phyloP scores from a whole-genome alignment of 805 yeast genomes.

The Blastobotrys terrestris region DNA sequence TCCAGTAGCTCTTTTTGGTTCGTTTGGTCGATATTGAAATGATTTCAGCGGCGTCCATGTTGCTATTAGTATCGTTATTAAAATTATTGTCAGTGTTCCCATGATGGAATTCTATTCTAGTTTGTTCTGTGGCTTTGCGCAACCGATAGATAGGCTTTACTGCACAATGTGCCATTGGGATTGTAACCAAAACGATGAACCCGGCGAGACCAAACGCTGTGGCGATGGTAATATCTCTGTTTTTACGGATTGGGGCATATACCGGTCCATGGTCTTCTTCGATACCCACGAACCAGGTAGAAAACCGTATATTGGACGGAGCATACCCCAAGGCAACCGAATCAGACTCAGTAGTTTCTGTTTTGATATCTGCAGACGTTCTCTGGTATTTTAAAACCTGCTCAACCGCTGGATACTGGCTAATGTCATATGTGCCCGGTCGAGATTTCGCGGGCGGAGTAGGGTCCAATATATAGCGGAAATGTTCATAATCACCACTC shows the following conservation, averaged over 20 bases:
- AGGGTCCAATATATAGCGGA: slow-evolving; percentile 19
- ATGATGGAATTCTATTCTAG: slow-evolving; percentile 24
- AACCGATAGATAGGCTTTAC: slow-evolving; percentile 75
- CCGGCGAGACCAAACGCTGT: slow-evolving; percentile 74
- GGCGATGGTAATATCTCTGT: slow-evolving; percentile 67
- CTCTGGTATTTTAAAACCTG: not conserved
- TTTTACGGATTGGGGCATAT: slow-evolving; percentile 52
- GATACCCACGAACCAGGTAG: slow-evolving; percentile 68
- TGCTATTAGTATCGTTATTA: not conserved
- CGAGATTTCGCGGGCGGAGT: slow-evolving; percentile 28
- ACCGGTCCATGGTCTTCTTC: slow-evolving; percentile 57
- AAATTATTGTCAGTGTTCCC: slow-evolving; percentile 1
- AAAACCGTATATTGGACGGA: slow-evolving; percentile 37
- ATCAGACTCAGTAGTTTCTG: slow-evolving; percentile 32
- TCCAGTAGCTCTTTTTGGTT: not conserved
- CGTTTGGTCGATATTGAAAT: not conserved
- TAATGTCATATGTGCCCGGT: slow-evolving; percentile 13
- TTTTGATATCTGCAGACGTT: slow-evolving; percentile 25
- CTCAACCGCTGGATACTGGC: slow-evolving; percentile 27
- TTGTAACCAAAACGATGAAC: slow-evolving; percentile 65
- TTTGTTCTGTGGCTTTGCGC: slow-evolving; percentile 75
- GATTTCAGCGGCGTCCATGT: not conserved
- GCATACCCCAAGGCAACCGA: slow-evolving; percentile 53
- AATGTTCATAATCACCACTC: slow-evolving; percentile 18
- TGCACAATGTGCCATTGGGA: slow-evolving; percentile 78